These are phyloP conservation scores for Tricholoma sp. DNA, from an alignment of 768 basidiomycete species.

Conservation along the genomic window DNA sequence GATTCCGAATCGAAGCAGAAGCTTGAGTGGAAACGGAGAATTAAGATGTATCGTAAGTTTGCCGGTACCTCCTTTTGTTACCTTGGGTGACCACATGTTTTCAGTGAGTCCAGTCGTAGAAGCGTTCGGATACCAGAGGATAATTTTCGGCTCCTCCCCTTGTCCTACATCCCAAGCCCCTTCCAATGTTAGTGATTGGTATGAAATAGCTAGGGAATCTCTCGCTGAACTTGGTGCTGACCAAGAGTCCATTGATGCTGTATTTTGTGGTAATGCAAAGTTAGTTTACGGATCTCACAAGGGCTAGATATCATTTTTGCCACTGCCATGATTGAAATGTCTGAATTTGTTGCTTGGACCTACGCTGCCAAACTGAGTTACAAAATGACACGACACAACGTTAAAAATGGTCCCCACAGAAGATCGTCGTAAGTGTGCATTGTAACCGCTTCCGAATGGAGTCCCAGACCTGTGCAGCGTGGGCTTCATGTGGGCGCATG, in stretches of 20 bases:
- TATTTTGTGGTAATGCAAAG: slow-evolving; percentile 55
- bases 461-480: no score
- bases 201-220: slow-evolving; percentile 73
- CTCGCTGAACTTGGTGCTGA: slow-evolving; percentile 77
- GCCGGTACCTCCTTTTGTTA: neutral
- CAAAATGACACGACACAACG: no score
- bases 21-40: slow-evolving; percentile 64
- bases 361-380: no score
- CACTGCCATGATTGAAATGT: neutral
- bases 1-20: slow-evolving; percentile 42
- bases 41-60: slow-evolving; percentile 82
- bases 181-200: slow-evolving; percentile 67
- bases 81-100: slow-evolving; percentile 1
- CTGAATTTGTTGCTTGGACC: no score
- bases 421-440: neutral
- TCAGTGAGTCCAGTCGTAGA: slow-evolving; percentile 79
- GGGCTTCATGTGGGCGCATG: neutral
- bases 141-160: slow-evolving; percentile 78
- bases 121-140: slow-evolving; percentile 80
- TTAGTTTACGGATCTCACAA: slow-evolving; percentile 34
- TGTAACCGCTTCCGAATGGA: neutral
- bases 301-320: neutral
- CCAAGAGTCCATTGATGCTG: slow-evolving; percentile 69
- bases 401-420: neutral
- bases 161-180: slow-evolving; percentile 42